Conservation (phyloP, 352 stramenopile species). For the Phytophthora pinifolia region DNA sequence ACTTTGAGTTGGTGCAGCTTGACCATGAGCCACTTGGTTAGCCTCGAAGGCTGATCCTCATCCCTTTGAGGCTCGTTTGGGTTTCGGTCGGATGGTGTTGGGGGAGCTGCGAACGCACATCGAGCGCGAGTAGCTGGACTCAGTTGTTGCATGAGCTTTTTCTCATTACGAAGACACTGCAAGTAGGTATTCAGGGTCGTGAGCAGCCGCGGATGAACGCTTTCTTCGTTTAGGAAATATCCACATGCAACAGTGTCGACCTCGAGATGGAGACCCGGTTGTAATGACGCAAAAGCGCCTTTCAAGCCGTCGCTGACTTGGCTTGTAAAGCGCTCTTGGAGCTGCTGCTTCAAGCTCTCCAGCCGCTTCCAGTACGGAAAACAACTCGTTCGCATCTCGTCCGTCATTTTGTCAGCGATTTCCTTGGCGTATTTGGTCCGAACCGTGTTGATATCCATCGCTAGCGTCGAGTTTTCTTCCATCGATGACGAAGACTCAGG, state of each 20-base stretch:
- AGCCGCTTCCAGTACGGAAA: slow-evolving; percentile 50
- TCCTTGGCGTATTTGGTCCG: slow-evolving; percentile 47
- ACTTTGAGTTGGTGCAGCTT: slow-evolving; percentile 43
- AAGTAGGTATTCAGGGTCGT: slow-evolving; percentile 22
- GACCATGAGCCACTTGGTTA: slow-evolving; percentile 35
- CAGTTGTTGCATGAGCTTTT: slow-evolving; percentile 31
- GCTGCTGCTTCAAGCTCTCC: slow-evolving; percentile 34
- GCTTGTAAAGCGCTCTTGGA: slow-evolving; percentile 29
- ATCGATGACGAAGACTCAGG: slow-evolving; percentile 5
- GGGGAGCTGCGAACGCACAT: slow-evolving; percentile 31
- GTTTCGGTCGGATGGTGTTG: not conserved
- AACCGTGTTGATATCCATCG: slow-evolving; percentile 33
- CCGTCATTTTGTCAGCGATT: slow-evolving; percentile 47
- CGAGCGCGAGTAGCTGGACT: slow-evolving; percentile 1
- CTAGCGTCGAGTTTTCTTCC: slow-evolving; percentile 10
- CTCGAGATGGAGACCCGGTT: not conserved
- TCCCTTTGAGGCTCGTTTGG: slow-evolving; percentile 1
- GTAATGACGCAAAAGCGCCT: slow-evolving; percentile 6
- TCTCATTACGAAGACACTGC: slow-evolving; percentile 38
- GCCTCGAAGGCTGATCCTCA: slow-evolving; percentile 19
- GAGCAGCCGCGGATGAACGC: slow-evolving; percentile 7
- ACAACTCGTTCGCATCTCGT: slow-evolving; percentile 42
- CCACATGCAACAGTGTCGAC: slow-evolving; percentile 17
- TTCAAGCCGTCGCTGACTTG: slow-evolving; percentile 8
- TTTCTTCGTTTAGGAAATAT: slow-evolving; percentile 12